These are phyloP conservation scores for Paecilomyces sp. DNA, from an alignment of 2,329 filamentous ascomycete species.

Conservation along the genomic window DNA sequence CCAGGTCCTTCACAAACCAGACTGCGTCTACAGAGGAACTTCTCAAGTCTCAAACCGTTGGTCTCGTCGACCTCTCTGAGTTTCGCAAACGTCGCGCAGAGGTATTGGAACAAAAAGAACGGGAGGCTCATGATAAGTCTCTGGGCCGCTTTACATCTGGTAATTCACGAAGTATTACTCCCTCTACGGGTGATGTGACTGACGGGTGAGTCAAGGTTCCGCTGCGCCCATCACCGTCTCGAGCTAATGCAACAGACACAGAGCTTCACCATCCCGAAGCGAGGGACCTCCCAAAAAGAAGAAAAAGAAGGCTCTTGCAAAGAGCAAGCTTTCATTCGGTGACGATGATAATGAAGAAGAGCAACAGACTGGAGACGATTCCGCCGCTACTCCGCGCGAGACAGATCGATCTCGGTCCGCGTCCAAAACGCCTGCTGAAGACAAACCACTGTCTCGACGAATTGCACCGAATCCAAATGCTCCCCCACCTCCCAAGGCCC, in stretches of 20 bases:
- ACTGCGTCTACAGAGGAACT: slow-evolving; percentile 71
- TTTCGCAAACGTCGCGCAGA: slow-evolving; percentile 94
- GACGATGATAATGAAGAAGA: slow-evolving; percentile 58
- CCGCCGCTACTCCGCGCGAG: slow-evolving; percentile 28
- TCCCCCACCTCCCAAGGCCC: slow-evolving; percentile 58
- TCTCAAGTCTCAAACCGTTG: slow-evolving; percentile 79
- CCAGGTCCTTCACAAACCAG: slow-evolving; percentile 61
- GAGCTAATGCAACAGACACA: slow-evolving; percentile 52
- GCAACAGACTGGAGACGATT: slow-evolving; percentile 32
- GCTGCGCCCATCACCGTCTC: slow-evolving; percentile 1
- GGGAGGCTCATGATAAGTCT: slow-evolving; percentile 63
- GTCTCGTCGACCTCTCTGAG: slow-evolving; percentile 83
- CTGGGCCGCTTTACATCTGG: slow-evolving; percentile 36
- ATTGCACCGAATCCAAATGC: slow-evolving; percentile 40
- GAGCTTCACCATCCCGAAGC: slow-evolving; percentile 43
- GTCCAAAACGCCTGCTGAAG: slow-evolving; percentile 28
- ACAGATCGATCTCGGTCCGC: slow-evolving; percentile 32
- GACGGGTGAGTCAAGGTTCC: slow-evolving; percentile 50
- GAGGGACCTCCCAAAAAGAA: slow-evolving; percentile 42
- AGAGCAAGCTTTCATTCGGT: slow-evolving; percentile 55
- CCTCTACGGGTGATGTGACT: slow-evolving; percentile 37
- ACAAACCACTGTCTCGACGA: slow-evolving; percentile 21
- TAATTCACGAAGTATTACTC: slow-evolving; percentile 46
- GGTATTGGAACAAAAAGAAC: slow-evolving; percentile 83
- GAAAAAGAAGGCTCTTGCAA: slow-evolving; percentile 54